A percentile compares a stretch with the other conserved stretches of the same genome.
Evolutionary conservation across 768 basidiomycete genomes (phyloP).

Genomic region (Suillus discolor): DNA sequence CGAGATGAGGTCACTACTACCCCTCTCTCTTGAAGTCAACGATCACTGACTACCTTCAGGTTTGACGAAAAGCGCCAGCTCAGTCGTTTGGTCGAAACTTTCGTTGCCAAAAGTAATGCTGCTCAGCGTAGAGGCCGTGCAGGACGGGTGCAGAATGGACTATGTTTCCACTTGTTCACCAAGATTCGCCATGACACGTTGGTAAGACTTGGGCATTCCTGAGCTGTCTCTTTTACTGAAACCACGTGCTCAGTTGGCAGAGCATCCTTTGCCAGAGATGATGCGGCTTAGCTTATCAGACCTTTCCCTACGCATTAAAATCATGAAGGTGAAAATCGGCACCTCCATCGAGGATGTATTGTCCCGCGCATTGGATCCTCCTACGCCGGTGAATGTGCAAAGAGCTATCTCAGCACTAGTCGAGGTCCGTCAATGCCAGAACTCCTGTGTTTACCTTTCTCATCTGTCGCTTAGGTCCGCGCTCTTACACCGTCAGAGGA

Average conservation of each 20-base stretch:
- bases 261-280: slow-evolving; percentile 94
- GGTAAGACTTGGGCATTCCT: slow-evolving; percentile 36
- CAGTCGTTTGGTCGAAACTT: slow-evolving; percentile 89
- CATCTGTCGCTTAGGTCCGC: slow-evolving; percentile 55
- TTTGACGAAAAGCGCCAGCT: slow-evolving; percentile 98
- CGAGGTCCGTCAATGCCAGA: slow-evolving; percentile 53
- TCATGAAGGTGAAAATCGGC: slow-evolving; percentile 87
- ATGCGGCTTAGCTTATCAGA: slow-evolving; percentile 91
- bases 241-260: slow-evolving; percentile 62
- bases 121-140: slow-evolving; percentile 88
- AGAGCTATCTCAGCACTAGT: slow-evolving; percentile 89
- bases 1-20: slow-evolving; percentile 73
- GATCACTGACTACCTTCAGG: slow-evolving; percentile 37
- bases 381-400: slow-evolving; percentile 82
- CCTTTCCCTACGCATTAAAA: slow-evolving; percentile 88
- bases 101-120: slow-evolving; percentile 89
- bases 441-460: slow-evolving; percentile 5
- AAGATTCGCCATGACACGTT: slow-evolving; percentile 81
- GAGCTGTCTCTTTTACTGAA: slow-evolving; percentile 7
- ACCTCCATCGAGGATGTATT: slow-evolving; percentile 89
- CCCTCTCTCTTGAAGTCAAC: slow-evolving; percentile 4
- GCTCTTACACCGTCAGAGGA: slow-evolving; percentile 86
- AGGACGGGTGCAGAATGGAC: slow-evolving; percentile 84
- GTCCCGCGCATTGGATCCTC: slow-evolving; percentile 87
- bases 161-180: slow-evolving; percentile 97